Evolutionary conservation across 2,329 filamentous ascomycete species (phyloP).

Genomic region (Parastagonospora nodorum): DNA sequence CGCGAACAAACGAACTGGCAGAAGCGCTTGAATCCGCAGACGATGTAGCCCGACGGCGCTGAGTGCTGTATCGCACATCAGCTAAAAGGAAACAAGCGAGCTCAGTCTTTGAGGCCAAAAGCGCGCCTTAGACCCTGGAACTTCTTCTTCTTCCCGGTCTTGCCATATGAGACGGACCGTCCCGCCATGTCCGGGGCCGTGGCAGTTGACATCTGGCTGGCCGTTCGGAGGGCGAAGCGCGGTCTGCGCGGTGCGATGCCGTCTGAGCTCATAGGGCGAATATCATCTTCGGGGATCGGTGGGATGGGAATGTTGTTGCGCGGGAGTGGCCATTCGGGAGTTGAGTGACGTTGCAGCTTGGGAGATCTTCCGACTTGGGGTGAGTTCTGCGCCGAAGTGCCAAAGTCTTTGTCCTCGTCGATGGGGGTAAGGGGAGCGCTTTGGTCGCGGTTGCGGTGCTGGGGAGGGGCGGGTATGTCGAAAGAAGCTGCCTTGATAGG

Average conservation of each 20-base stretch:
- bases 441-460: slow-evolving; percentile 29
- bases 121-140: slow-evolving; percentile 69
- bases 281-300: slow-evolving; percentile 22
- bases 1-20: too few relatives aligned
- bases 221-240: slow-evolving; percentile 30
- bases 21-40: too few relatives aligned
- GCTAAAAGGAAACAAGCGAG: neutral
- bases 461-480: slow-evolving; percentile 38
- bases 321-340: slow-evolving; percentile 57
- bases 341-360: slow-evolving; percentile 56
- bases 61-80: too few relatives aligned
- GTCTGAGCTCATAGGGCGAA: slow-evolving; percentile 39
- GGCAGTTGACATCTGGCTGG: slow-evolving; percentile 18
- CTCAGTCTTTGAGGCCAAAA: slow-evolving; percentile 63
- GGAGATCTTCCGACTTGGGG: slow-evolving; percentile 36
- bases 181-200: slow-evolving; percentile 33
- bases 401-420: slow-evolving; percentile 40
- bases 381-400: slow-evolving; percentile 11
- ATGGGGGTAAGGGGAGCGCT: slow-evolving; percentile 40
- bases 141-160: slow-evolving; percentile 64
- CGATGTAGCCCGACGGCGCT: too few relatives aligned
- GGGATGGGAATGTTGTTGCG: slow-evolving; percentile 27
- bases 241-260: slow-evolving; percentile 27
- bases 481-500: neutral
- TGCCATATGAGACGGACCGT: slow-evolving; percentile 28